Conservation (phyloP, 352 stramenopile genomes). For the Pythium dissimile region DNA sequence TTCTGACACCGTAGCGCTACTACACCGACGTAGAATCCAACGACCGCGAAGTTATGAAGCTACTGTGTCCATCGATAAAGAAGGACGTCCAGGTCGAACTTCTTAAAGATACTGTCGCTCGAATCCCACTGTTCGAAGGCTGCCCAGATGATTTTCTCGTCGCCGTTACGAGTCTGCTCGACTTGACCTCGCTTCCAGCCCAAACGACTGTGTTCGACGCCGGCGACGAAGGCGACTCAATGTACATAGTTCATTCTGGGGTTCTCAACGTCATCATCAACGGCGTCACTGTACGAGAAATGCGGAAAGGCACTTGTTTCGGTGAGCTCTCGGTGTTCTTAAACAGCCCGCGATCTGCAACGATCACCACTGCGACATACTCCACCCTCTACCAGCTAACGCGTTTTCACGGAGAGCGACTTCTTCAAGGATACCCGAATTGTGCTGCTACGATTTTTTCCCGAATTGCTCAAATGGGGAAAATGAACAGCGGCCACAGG, state of each 20-base stretch:
- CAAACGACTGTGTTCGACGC: constrained; percentile 51
- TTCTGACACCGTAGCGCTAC: constrained; percentile 37
- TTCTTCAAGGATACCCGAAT: constrained; percentile 51
- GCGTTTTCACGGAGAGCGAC: constrained; percentile 52
- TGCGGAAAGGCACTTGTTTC: constrained; percentile 69
- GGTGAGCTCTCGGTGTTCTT: constrained; percentile 74
- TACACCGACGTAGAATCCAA: constrained; percentile 71
- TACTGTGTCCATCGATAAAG: constrained; percentile 65
- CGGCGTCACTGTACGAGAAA: constrained; percentile 55
- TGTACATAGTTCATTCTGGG: constrained; percentile 77
- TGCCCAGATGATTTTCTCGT: constrained; percentile 57
- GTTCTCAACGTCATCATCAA: constrained; percentile 62
- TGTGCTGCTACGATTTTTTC: constrained; percentile 31
- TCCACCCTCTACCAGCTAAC: constrained; percentile 65
- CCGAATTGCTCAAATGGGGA: constrained; percentile 20
- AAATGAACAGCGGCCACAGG: not conserved
- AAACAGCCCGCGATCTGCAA: constrained; percentile 43
- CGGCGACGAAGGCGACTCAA: constrained; percentile 57
- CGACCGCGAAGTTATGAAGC: constrained; percentile 63
- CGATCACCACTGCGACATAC: constrained; percentile 60
- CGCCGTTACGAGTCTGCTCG: constrained; percentile 61
- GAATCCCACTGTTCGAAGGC: constrained; percentile 54
- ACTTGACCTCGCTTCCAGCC: constrained; percentile 53
- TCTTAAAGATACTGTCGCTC: constrained; percentile 40
- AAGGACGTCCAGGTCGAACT: constrained; percentile 77